These are phyloP conservation scores for Alectoria sarmentosa DNA, from an alignment of 495 filamentous ascomycete species.

Conservation along the genomic window DNA sequence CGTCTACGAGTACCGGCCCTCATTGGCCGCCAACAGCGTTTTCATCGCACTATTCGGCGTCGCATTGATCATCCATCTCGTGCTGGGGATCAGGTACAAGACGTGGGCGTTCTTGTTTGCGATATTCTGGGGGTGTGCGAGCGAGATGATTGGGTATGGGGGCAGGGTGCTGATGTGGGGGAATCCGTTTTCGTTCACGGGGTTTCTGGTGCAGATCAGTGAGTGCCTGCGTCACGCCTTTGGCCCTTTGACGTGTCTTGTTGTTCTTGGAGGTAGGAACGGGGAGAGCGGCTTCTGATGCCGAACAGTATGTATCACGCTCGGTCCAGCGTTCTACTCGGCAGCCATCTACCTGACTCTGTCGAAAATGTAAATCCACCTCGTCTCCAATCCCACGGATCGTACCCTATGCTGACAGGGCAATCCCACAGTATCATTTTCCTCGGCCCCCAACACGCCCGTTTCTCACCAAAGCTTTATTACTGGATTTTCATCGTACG, in stretches of 20 bases:
- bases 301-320: constrained; percentile 38
- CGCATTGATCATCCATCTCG: constrained; percentile 28
- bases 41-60: constrained; percentile 40
- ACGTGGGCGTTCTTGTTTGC: constrained; percentile 29
- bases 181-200: constrained; percentile 41
- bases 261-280: not conserved
- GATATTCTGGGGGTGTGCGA: constrained; percentile 29
- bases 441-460: constrained; percentile 42
- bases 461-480: constrained; percentile 46
- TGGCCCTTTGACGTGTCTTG: not conserved
- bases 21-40: constrained; percentile 35
- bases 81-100: constrained; percentile 35
- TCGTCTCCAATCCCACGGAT: not conserved
- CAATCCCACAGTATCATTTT: constrained; percentile 33
- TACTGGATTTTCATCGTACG: constrained; percentile 44
- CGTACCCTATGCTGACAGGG: not conserved
- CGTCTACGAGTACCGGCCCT: constrained; percentile 39
- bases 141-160: constrained; percentile 44
- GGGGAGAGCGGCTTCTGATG: not conserved
- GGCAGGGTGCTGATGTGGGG: constrained; percentile 40
- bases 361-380: constrained; percentile 31
- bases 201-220: constrained; percentile 46
- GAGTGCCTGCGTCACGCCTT: constrained; percentile 15
- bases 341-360: constrained; percentile 56
- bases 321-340: constrained; percentile 50